Base-by-base conservation (phyloP, 371 early-diverging fungal genomes). In the Nematocida parisii region DNA sequence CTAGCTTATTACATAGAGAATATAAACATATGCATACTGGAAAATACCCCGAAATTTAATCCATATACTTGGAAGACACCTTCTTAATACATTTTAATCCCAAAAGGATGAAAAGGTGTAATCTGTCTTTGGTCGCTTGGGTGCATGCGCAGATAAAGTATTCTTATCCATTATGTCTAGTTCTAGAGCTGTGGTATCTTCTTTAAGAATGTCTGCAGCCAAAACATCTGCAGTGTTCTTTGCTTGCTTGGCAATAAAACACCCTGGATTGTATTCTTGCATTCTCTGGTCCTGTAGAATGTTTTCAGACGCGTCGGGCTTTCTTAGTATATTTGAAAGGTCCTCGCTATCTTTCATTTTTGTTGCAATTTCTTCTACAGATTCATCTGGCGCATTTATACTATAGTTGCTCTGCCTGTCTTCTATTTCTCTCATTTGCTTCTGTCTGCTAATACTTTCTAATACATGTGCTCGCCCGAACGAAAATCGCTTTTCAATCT, bases 401-500 rank as follows among this genome's bases (percentile, higher is more conserved):
- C 22, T 60, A 24, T 60, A 24, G 60, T 18, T 20, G 22, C 22
- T 33, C 22, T 33, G 24, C 1, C 60, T 9, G 60, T 60, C 39
- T 60, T 60, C 60, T 60, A 20, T 60, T 60, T 20, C 24, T 22
- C 22, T 24, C 24, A 33, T 20, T 22, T 33, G 52, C 4, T 20
- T 5, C 60, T 60, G n/a, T 22, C 39, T 9, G 11, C n/a, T 9
- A 11, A 20, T 60, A 22, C 22, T 24, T 44, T 33, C 66, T 42
- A 42, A 39, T 7, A 40, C 20, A 15, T 7, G 15, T 11, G 39
- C 45, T 15, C 27, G 27, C 15, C 20, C 66, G 45, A 47, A 67
- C 15, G 54, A 9, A 33, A 67, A 40, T 2, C 57, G 56, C 54
- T 66, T 56, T n/a, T 77, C 68, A 24, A 70, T 56, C 55, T 66